Percentiles rank a stretch among this genome's conserved stretches.
These are phyloP conservation scores for Didymella arachidicola DNA, from an alignment of 2,329 filamentous ascomycete genomes.

Conservation along the genomic window DNA sequence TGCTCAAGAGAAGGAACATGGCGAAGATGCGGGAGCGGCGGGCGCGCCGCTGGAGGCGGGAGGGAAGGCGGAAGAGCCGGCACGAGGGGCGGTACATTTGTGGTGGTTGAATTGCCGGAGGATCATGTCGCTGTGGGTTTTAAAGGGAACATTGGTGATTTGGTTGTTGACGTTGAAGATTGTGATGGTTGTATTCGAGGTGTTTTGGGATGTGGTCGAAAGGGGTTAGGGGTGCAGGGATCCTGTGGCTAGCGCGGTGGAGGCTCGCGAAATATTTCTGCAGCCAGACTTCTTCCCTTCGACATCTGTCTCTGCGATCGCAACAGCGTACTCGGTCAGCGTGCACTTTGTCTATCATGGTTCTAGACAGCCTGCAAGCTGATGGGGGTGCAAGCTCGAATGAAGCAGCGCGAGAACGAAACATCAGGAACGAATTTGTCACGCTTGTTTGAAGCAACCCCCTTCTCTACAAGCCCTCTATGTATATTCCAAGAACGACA, in stretches of 20 bases:
- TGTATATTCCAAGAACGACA: slow-evolving; percentile 50
- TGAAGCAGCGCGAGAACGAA: background rate
- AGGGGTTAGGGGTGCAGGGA: slow-evolving; percentile 22
- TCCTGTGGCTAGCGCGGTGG: slow-evolving; percentile 7
- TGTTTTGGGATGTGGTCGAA: slow-evolving; percentile 10
- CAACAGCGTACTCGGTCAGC: background rate
- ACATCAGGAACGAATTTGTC: slow-evolving; percentile 51
- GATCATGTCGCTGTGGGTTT: slow-evolving; percentile 9
- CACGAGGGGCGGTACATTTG: slow-evolving; percentile 40
- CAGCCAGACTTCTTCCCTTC: slow-evolving; percentile 5
- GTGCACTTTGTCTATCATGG: slow-evolving; percentile 5
- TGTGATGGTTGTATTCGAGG: background rate
- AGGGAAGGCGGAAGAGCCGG: slow-evolving; percentile 48
- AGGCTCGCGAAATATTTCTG: slow-evolving; percentile 14
- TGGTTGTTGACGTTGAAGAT: background rate
- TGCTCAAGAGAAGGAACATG: slow-evolving; percentile 44
- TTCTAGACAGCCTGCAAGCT: background rate
- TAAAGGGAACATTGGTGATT: background rate
- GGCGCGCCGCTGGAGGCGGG: slow-evolving; percentile 43
- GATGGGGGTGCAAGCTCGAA: too few species aligned
- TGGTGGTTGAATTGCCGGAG: background rate
- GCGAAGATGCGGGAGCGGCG: slow-evolving; percentile 49
- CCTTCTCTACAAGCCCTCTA: slow-evolving; percentile 51
- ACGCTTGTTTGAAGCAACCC: slow-evolving; percentile 49
- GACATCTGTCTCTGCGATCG: background rate